Conservation (phyloP, 1,139 yeast species). For the Scheffersomyces stambukii region DNA sequence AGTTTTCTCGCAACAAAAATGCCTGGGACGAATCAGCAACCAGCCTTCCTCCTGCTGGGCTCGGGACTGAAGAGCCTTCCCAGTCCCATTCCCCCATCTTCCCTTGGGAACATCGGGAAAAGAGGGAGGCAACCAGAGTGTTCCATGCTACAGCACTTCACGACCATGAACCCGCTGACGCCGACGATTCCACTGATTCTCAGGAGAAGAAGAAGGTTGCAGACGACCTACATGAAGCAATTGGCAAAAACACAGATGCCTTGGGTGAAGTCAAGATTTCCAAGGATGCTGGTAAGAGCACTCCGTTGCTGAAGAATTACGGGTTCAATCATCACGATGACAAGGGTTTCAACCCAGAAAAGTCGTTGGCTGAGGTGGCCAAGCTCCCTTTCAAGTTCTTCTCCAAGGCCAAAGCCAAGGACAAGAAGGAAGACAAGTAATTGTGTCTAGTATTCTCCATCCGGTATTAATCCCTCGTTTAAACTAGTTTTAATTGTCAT, state of each 20-base stretch:
- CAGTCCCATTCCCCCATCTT: conserved; percentile 28
- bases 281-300: conserved; percentile 1
- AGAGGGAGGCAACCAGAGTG: conserved; percentile 16
- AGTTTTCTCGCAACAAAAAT: conserved; percentile 24
- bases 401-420: conserved; percentile 13
- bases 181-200: too few species aligned
- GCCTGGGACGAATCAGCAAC: conserved; percentile 20
- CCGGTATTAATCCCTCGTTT: too few species aligned
- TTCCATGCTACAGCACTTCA: too few species aligned
- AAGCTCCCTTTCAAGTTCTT: conserved; percentile 22
- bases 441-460: too few species aligned
- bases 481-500: too few species aligned
- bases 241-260: conserved; percentile 8
- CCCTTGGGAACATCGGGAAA: conserved; percentile 40
- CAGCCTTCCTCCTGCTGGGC: neutral
- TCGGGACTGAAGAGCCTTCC: neutral
- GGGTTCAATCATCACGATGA: conserved; percentile 8
- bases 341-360: conserved; percentile 19
- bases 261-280: conserved; percentile 6
- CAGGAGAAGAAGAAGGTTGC: conserved; percentile 33
- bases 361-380: conserved; percentile 22
- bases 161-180: too few species aligned
- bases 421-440: conserved; percentile 11
- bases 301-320: conserved; percentile 9
- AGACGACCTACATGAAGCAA: conserved; percentile 8